A percentile compares a stretch with the other conserved stretches of the same genome.
Evolutionary conservation across 73 alveolate species (phyloP).

Genomic region (Stentor coeruleus): DNA sequence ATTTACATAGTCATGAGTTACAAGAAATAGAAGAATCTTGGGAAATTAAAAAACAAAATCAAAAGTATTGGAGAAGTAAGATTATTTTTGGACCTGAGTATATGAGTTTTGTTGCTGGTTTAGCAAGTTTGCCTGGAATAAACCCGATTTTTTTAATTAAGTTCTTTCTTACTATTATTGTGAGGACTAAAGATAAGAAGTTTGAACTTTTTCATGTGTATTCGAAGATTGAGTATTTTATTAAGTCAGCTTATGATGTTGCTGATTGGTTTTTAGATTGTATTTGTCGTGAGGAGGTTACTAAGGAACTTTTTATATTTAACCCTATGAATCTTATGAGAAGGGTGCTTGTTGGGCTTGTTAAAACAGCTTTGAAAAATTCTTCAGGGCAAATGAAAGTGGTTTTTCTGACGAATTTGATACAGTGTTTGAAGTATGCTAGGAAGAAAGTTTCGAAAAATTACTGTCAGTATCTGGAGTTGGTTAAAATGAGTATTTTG

Average conservation of each 20-base stretch:
- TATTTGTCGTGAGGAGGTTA: not conserved
- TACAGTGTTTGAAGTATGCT: not conserved
- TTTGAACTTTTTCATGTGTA: not conserved
- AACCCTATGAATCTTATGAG: constrained; percentile 1
- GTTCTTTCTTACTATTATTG: constrained; percentile 21
- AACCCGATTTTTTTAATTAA: not conserved
- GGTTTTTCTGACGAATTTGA: not conserved
- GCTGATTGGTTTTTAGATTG: constrained; percentile 19
- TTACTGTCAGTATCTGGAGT: not conserved
- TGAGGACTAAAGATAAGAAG: constrained; percentile 23
- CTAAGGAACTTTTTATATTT: constrained; percentile 5
- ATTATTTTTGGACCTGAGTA: constrained; percentile 55
- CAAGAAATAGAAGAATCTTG: not conserved
- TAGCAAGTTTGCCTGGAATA: not conserved
- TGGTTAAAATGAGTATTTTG: not conserved
- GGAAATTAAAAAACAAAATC: constrained; percentile 27
- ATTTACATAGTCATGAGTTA: not conserved
- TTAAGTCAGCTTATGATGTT: not conserved
- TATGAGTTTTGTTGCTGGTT: constrained; percentile 44
- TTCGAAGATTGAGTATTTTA: not conserved
- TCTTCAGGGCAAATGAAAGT: not conserved
- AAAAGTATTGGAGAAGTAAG: constrained; percentile 46
- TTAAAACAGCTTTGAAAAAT: not conserved
- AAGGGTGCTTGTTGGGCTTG: not conserved
- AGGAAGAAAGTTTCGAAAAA: not conserved